Evolutionary conservation across 1,139 yeast genomes (phyloP), one percentile per base, ranked within the genome.

Genomic region (Wickerhamiella pararugosa): DNA sequence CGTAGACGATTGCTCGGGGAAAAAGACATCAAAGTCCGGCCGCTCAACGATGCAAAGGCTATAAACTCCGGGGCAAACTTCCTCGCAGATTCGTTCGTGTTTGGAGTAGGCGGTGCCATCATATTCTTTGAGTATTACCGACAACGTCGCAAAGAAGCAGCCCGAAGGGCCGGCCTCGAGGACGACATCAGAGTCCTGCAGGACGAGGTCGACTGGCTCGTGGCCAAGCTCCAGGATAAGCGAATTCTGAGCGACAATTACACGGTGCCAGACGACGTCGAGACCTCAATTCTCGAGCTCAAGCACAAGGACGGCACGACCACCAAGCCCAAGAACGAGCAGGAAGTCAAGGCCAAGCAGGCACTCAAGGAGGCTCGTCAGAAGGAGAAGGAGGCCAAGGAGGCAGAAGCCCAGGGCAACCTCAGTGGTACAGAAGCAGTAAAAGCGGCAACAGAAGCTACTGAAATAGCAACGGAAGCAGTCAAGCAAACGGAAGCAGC

Each of bases 21-120:
- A 47, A 66, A 60, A 35, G 41, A 47, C 15, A 50, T 57, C 36
- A 73, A 70, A 50, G 71, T 83, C 7, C 67, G 94, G 38, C 94
- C 94, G 0, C 67, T 84, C 53, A 84, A 82, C 55, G 94, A 84
- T 51, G 76, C 78, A 25, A 78, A 76, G 55, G 95, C 95, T 36
- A 73, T 84, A 36, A 93, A 84, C 47, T 75, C 70, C 45, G 94
- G 94, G 1, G 93, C 94, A 37, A 79, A 71, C 39, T 75, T 83
- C 54, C 61, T 84, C 6, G 78, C 90, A 34, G 94, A 84, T 57
- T 59, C 76, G 32, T 79, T 84, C 53, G 76, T 84, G 32, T 84
- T 84, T 46, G 54, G 64, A 35, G 92, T 83, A 25, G 94, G 93
- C 2, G 93, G 93, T 5, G 70, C 79, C 1, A 66, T 81, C 42